A percentile compares a stretch with the other conserved stretches of the same genome.
These are phyloP conservation scores for Phycomyces blakesleeanus DNA, from an alignment of 192 early-diverging fungal species.

Conservation along the genomic window DNA sequence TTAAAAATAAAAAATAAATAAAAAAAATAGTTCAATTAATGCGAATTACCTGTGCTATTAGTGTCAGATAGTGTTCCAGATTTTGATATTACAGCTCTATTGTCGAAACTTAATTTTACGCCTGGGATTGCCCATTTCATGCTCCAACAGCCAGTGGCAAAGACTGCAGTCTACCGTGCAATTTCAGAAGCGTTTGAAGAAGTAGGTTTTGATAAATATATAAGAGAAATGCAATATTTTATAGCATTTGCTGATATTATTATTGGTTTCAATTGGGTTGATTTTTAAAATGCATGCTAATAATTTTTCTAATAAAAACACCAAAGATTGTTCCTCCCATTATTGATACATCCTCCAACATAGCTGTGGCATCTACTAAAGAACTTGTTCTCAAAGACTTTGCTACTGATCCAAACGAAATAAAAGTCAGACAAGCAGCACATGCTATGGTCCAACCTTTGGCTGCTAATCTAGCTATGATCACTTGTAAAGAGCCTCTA, in stretches of 20 bases:
- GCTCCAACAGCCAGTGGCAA: slow-evolving; percentile 18
- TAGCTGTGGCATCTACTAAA: slow-evolving; percentile 85
- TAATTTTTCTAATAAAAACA: too few species aligned
- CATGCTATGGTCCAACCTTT: slow-evolving; percentile 92
- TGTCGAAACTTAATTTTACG: slow-evolving; percentile 19
- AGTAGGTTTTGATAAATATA: too few species aligned
- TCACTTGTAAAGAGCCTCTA: slow-evolving; percentile 91
- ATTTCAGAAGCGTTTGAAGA: slow-evolving; percentile 68
- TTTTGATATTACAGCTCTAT: slow-evolving; percentile 16
- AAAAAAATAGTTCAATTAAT: too few species aligned
- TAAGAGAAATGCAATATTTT: too few species aligned
- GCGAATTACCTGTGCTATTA: not conserved
- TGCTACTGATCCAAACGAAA: slow-evolving; percentile 90
- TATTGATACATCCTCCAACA: slow-evolving; percentile 83
- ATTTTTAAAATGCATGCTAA: too few species aligned
- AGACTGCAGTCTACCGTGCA: slow-evolving; percentile 80
- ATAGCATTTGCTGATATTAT: too few species aligned
- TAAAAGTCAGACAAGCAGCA: slow-evolving; percentile 83
- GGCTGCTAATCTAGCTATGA: slow-evolving; percentile 55
- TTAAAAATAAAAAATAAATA: too few species aligned
- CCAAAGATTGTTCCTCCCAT: slow-evolving; percentile 70
- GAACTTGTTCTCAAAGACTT: slow-evolving; percentile 96
- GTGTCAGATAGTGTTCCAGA: slow-evolving; percentile 5
- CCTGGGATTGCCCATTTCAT: slow-evolving; percentile 25
- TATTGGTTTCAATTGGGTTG: too few species aligned